Evolutionary conservation across 176 grass and related monocot species (phyloP).

Genomic region (Bothriochloa decipiens): DNA sequence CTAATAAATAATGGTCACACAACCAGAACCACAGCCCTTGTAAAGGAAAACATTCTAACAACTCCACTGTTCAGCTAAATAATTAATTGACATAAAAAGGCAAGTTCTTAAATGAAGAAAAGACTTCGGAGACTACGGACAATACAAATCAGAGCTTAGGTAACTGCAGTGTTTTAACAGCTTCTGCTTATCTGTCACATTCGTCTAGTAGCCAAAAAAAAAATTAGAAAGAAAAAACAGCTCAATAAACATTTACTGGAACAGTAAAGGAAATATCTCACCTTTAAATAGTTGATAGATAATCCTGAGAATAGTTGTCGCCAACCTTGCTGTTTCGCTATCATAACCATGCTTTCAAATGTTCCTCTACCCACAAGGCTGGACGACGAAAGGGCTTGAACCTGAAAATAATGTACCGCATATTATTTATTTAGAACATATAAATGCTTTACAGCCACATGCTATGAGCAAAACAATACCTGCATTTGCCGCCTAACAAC

Average conservation of each 20-base stretch:
- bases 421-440: slow-evolving; percentile 25
- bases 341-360: slow-evolving; percentile 70
- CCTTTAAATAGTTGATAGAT: slow-evolving; percentile 99
- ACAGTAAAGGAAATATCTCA: slow-evolving; percentile 31
- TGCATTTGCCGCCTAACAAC: slow-evolving; percentile 99
- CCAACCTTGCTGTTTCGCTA: slow-evolving; percentile 81
- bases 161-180: slow-evolving; percentile 34
- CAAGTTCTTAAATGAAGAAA: slow-evolving; percentile 21
- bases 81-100: slow-evolving; percentile 4
- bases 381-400: slow-evolving; percentile 63
- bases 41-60: slow-evolving; percentile 3
- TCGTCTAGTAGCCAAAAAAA: not conserved
- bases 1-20: not conserved
- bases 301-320: slow-evolving; percentile 85
- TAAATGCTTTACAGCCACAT: not conserved
- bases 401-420: slow-evolving; percentile 48
- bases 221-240: slow-evolving; percentile 31
- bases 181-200: not conserved
- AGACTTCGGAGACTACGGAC: not conserved
- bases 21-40: not conserved
- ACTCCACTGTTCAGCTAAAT: slow-evolving; percentile 9
- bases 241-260: not conserved
- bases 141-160: not conserved
- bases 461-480: slow-evolving; percentile 45
- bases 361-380: slow-evolving; percentile 62